phyloP scores from a whole-genome alignment of 1,139 yeast genomes.

The Candida labiduridarum region DNA sequence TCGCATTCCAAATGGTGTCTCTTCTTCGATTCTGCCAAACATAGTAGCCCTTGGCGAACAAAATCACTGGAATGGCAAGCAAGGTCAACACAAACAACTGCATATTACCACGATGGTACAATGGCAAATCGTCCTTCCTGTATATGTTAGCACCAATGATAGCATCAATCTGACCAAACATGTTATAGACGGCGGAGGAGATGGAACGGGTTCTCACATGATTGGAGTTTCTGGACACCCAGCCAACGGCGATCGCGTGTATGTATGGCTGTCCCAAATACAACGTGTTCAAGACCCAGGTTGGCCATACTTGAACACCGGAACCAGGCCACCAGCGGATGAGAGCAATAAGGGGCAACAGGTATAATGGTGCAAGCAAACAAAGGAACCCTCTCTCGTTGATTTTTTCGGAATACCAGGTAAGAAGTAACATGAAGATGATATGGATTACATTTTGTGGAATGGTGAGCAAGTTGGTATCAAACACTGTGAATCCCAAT shows the following conservation, averaged over 20 bases:
- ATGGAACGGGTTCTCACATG: slow-evolving; percentile 62
- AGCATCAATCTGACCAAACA: slow-evolving; percentile 58
- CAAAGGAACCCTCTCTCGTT: slow-evolving; percentile 37
- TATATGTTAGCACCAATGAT: slow-evolving; percentile 57
- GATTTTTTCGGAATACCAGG: slow-evolving; percentile 43
- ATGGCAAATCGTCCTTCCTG: slow-evolving; percentile 57
- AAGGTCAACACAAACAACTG: slow-evolving; percentile 21
- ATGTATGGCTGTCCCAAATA: slow-evolving; percentile 52
- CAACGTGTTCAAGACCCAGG: slow-evolving; percentile 51
- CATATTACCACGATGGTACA: slow-evolving; percentile 56
- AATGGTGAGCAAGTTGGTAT: slow-evolving; percentile 56
- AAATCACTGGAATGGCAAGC: slow-evolving; percentile 21
- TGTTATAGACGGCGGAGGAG: slow-evolving; percentile 58
- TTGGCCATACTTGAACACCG: slow-evolving; percentile 50
- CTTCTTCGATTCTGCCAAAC: slow-evolving; percentile 46
- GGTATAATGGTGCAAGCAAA: slow-evolving; percentile 39
- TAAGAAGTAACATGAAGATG: slow-evolving; percentile 36
- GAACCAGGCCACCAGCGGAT: slow-evolving; percentile 56
- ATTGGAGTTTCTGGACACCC: slow-evolving; percentile 64
- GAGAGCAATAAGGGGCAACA: slow-evolving; percentile 40
- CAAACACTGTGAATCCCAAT: slow-evolving; percentile 58
- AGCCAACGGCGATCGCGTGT: slow-evolving; percentile 57
- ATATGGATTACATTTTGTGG: slow-evolving; percentile 30
- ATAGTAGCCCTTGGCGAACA: slow-evolving; percentile 42
- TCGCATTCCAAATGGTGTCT: slow-evolving; percentile 46